A percentile compares a stretch with the other conserved stretches of the same genome.
Evolutionary conservation across 73 alveolate species (phyloP).

Genomic region (Paramecium caudatum): DNA sequence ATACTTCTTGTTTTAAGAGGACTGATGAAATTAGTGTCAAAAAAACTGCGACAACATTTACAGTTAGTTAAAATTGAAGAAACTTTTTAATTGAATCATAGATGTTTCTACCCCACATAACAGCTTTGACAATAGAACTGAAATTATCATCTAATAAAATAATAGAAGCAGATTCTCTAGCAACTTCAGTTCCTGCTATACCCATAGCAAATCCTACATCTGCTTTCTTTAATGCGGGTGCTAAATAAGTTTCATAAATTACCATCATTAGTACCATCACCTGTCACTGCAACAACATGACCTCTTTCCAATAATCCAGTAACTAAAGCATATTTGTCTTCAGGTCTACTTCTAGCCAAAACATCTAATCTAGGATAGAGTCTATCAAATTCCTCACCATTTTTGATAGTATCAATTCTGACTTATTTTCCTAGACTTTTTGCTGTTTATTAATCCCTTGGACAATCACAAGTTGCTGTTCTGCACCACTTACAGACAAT

Average conservation of each 20-base stretch:
- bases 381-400: slow-evolving; percentile 74
- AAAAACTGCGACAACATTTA: slow-evolving; percentile 89
- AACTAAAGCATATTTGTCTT: slow-evolving; percentile 93
- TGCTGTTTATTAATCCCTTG: slow-evolving; percentile 72
- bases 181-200: slow-evolving; percentile 96
- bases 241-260: not conserved
- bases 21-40: slow-evolving; percentile 88
- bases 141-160: slow-evolving; percentile 94
- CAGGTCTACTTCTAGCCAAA: slow-evolving; percentile 95
- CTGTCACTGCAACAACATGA: slow-evolving; percentile 96
- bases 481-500: slow-evolving; percentile 85
- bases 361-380: slow-evolving; percentile 84
- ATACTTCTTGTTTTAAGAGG: slow-evolving; percentile 87
- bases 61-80: slow-evolving; percentile 91
- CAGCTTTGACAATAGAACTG: slow-evolving; percentile 92
- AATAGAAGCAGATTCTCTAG: slow-evolving; percentile 94
- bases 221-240: slow-evolving; percentile 81
- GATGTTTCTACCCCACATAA: slow-evolving; percentile 95
- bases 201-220: slow-evolving; percentile 97
- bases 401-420: slow-evolving; percentile 71
- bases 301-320: slow-evolving; percentile 91
- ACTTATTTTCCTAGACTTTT: slow-evolving; percentile 39
- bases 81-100: slow-evolving; percentile 93
- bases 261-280: slow-evolving; percentile 87
- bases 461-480: slow-evolving; percentile 69